Evolutionary conservation across 345 rosid genomes (phyloP), one percentile per base, ranked within the genome.

Genomic region (Brassica juncea): DNA sequence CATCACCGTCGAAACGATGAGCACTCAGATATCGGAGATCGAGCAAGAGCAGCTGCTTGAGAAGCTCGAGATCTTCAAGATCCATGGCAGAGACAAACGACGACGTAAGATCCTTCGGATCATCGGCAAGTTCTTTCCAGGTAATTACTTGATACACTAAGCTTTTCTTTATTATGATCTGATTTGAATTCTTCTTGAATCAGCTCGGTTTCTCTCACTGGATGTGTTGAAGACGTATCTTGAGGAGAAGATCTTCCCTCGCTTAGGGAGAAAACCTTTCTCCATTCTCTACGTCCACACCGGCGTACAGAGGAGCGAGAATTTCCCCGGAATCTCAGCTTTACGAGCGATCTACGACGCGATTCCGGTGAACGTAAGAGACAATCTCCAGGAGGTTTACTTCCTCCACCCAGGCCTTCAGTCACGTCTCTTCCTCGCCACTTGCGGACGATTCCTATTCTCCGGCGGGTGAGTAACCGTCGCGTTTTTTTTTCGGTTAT

Each of bases 391-490:
- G 70, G 85, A 89, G 11, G 87, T 92, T 65, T 89, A 90, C 73
- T 92, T 92, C 39, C 63, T 92, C 10, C 97, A 90, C 37, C 93
- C 94, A 10, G 90, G 88, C 8, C 83, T 92, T 9, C 93, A 88
- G 8, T 74, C 94, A 14, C 87, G 97, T 8, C 90, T 92, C 85
- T 90, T 90, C 82, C 88, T 92, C 15, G 94, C 93, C 63, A 92
- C 92, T 52, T 82, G 87, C 19, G 97, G 94, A 42, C 90, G 97
- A 55, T 76, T 92, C 8, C 77, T 88, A 1, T 92, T 92, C 77
- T 77, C 85, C 78, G 93, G 90, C 74, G 93, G 93, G 93, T 89
- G 68, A 72, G 85, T 67, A 1, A 55, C 31, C 21, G 28, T 44
- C 63, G 63, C 63, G 31, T 23, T 4, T 58, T 4, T 19, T 57